These are phyloP conservation scores for Trichoderma brevicompactum DNA, from an alignment of 2,329 filamentous ascomycete genomes.

Conservation along the genomic window DNA sequence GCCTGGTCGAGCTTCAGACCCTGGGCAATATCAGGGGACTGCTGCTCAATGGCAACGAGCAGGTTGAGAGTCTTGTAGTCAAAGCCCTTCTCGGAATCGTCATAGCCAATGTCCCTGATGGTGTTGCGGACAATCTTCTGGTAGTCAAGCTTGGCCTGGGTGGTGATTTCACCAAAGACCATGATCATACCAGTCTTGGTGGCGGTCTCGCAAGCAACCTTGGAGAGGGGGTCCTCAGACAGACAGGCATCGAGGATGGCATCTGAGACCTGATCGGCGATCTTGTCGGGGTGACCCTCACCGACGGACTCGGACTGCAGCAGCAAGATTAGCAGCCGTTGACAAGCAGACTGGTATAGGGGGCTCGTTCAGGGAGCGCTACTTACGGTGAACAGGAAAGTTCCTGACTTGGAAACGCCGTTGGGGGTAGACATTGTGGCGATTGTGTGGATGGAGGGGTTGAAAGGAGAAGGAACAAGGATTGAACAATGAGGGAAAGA, in stretches of 20 bases:
- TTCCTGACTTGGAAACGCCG: conserved; percentile 58
- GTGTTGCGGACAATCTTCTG: conserved; percentile 93
- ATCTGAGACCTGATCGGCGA: conserved; percentile 97
- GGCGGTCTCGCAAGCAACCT: conserved; percentile 98
- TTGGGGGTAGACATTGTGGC: conserved; percentile 63
- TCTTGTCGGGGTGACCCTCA: conserved; percentile 95
- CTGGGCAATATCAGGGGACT: conserved; percentile 98
- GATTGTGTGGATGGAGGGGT: conserved; percentile 36
- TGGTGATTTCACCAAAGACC: conserved; percentile 98
- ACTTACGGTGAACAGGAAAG: conserved; percentile 81
- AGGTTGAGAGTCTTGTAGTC: conserved; percentile 99
- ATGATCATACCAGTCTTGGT: conserved; percentile 99
- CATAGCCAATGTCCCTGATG: conserved; percentile 99
- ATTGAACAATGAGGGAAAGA: conserved; percentile 10
- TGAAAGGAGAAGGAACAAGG: conserved; percentile 34
- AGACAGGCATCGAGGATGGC: conserved; percentile 98
- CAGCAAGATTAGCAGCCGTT: conserved; percentile 34
- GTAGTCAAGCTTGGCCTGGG: conserved; percentile 94
- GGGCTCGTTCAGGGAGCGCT: not conserved
- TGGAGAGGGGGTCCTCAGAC: conserved; percentile 91
- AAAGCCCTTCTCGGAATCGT: conserved; percentile 95
- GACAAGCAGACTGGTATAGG: not conserved
- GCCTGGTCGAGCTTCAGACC: conserved; percentile 98
- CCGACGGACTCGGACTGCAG: conserved; percentile 80
- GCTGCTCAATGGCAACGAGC: conserved; percentile 97